Evolutionary conservation across 2,329 filamentous ascomycete species (phyloP), one percentile per base, ranked within the genome.

Genomic region (Aspergillus melleus): DNA sequence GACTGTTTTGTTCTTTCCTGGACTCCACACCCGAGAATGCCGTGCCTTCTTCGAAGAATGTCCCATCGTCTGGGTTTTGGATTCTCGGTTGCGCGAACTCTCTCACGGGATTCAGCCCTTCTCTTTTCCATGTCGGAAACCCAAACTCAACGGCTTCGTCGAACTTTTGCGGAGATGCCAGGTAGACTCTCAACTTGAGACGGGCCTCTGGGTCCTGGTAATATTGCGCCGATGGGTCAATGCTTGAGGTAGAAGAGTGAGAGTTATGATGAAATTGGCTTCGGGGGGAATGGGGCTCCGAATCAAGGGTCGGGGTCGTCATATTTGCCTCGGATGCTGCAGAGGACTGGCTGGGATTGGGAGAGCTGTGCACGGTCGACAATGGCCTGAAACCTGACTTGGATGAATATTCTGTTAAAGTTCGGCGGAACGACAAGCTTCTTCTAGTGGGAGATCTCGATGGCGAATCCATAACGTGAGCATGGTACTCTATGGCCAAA

Each of bases 81-180:
- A 66, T 78, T 54, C 78, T 49, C 66, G 51, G 44, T 68, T 63
- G 26, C 66, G 53, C 49, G 70, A 62, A 54, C 58, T 22, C 4
- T 59, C 60, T 19, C 66, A 54, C 2, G 60, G 66, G 2, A 57
- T 55, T 14, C 64, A 39, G 30, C 68, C 70, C 16, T 75, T 70
- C 52, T 75, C 75, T 55, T 59, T 79, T 70, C 60, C 79, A 61
- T 4, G 79, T 72, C 0, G 92, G 92, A 68, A 97, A 98, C 0
- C 94, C 94, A 75, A 96, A 97, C 72, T 96, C 91, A 55, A 98
- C 86, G 1, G 91, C 92, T 76, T 98, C 94, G 72, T 98, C 94
- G 68, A 98, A 98, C 72, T 96, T 96, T 66, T 96, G 91, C 0
- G 93, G 90, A 1, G 92, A 96, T 8, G 91, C 90, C 20, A 96